Evolutionary conservation across 2,329 filamentous ascomycete genomes (phyloP).

Genomic region (Immersiporthe knoxdaviesiana): DNA sequence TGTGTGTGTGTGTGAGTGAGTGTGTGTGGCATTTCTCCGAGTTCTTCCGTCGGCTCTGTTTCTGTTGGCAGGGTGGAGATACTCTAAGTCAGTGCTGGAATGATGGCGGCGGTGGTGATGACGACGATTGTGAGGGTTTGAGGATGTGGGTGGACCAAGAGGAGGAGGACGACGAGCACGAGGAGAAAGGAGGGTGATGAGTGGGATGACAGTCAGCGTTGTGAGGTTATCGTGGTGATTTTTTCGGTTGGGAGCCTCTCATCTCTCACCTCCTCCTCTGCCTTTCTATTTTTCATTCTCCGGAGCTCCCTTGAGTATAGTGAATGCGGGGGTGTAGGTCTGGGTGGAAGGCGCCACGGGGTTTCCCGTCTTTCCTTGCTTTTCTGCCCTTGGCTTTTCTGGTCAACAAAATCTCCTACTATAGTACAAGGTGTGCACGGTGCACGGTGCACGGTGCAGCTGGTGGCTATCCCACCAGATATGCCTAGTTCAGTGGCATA

Average conservation of each 20-base stretch:
- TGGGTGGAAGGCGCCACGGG: conserved; percentile 6
- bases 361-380: conserved; percentile 5
- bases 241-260: not conserved
- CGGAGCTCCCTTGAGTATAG: not conserved
- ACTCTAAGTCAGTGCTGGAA: not conserved
- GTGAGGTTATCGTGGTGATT: not conserved
- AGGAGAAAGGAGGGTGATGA: too few species aligned
- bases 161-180: not conserved
- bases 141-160: not conserved
- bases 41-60: conserved; percentile 15
- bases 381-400: not conserved
- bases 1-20: too few species aligned
- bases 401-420: not conserved
- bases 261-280: not conserved
- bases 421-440: conserved; percentile 14
- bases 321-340: conserved; percentile 2
- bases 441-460: conserved; percentile 5
- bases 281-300: not conserved
- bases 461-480: not conserved
- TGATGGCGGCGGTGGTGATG: not conserved
- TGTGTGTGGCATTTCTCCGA: conserved; percentile 16
- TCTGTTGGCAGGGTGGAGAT: not conserved
- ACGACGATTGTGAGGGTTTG: not conserved
- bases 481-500: not conserved
- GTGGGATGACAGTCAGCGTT: not conserved